A percentile compares a stretch with the other conserved stretches of the same genome.
These are phyloP conservation scores for Pseudomonodictys pantanalensis DNA, from an alignment of 495 filamentous ascomycete species.

Conservation along the genomic window DNA sequence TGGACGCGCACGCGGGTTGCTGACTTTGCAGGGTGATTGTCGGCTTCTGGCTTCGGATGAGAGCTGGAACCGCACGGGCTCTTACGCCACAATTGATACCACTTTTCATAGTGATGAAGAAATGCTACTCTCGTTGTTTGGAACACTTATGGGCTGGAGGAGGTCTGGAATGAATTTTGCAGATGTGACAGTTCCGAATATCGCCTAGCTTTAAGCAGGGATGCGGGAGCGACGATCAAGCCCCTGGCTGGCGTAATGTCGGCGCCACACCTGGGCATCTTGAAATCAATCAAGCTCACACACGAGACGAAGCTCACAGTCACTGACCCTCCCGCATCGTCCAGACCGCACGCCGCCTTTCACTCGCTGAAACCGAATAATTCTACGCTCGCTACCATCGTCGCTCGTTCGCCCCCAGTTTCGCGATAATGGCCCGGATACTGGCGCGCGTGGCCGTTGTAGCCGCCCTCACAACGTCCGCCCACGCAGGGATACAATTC, in stretches of 20 bases:
- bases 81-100: not conserved
- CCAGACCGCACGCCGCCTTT: not conserved
- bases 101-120: not conserved
- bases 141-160: too few species aligned
- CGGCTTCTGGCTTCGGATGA: not conserved
- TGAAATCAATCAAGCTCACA: conserved; percentile 22
- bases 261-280: conserved; percentile 8
- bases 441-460: conserved; percentile 43
- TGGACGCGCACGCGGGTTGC: not conserved
- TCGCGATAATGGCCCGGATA: conserved; percentile 30
- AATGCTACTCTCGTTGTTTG: too few species aligned
- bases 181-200: not conserved
- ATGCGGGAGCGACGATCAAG: not conserved
- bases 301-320: not conserved
- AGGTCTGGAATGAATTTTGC: too few species aligned
- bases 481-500: conserved; percentile 56
- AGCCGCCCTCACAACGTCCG: conserved; percentile 44
- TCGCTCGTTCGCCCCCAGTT: conserved; percentile 7
- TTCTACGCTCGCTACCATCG: not conserved
- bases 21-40: too few species aligned
- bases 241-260: not conserved
- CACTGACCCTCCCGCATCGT: not conserved
- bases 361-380: not conserved
- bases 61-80: not conserved
- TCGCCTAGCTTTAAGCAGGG: not conserved